Evolutionary conservation across 805 yeast genomes (phyloP).

Genomic region (Pichia sporocuriosa): DNA sequence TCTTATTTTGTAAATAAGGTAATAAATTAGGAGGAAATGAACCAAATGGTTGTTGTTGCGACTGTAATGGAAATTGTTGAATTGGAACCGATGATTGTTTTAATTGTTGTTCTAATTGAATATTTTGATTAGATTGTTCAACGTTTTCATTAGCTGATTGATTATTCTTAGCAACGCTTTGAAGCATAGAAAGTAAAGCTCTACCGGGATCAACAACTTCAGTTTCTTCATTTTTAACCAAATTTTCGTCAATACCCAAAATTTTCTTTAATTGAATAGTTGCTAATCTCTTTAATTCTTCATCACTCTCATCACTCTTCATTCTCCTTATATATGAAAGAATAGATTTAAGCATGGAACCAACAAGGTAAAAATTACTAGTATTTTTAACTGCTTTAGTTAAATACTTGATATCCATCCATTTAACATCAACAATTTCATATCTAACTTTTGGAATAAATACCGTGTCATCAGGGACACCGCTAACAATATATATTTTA

Average conservation of each 20-base stretch:
- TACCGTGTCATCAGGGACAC: slow-evolving; percentile 67
- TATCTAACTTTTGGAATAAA: slow-evolving; percentile 81
- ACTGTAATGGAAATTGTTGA: slow-evolving; percentile 2
- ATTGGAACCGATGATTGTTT: background rate
- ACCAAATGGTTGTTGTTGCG: slow-evolving; percentile 13
- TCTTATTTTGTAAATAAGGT: slow-evolving; percentile 5
- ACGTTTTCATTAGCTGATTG: no score
- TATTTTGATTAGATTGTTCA: no score
- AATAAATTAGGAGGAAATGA: slow-evolving; percentile 12
- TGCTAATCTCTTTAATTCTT: slow-evolving; percentile 53
- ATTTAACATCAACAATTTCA: slow-evolving; percentile 78
- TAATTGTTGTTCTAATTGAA: background rate
- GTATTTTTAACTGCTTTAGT: slow-evolving; percentile 29
- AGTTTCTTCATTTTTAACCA: slow-evolving; percentile 21
- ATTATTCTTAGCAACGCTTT: slow-evolving; percentile 36
- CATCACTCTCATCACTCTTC: slow-evolving; percentile 44
- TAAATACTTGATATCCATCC: slow-evolving; percentile 57
- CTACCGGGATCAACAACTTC: slow-evolving; percentile 61
- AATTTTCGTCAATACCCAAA: slow-evolving; percentile 46
- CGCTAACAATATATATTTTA: slow-evolving; percentile 69
- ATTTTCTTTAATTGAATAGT: slow-evolving; percentile 58
- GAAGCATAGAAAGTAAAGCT: slow-evolving; percentile 60
- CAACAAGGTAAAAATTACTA: slow-evolving; percentile 37
- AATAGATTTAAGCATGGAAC: slow-evolving; percentile 45
- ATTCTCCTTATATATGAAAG: slow-evolving; percentile 49